Base-by-base conservation (phyloP, 2,329 filamentous ascomycete genomes). In the Pseudogymnoascus sp. region DNA sequence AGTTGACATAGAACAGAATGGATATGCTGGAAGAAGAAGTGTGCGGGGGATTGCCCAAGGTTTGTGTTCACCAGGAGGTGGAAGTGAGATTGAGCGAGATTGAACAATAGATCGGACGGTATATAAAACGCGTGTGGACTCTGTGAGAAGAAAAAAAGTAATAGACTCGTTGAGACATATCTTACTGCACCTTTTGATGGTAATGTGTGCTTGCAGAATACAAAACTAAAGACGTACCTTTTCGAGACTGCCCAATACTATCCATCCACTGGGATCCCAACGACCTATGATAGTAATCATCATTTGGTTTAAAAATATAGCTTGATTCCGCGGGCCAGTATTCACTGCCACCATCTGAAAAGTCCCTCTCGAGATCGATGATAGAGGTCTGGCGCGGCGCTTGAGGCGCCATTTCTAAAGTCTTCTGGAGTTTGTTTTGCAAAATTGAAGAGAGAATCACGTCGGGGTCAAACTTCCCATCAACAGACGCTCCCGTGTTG, bases 241-340 rank as follows among this genome's bases (percentile, higher is more conserved):
- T 34, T 18, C 16, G 49, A 56, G 49, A 56, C 28, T 34, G 28
- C n/a, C 49, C 49, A 34, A 18, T 56, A 31, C 28, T 56, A 12
- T 34, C 49, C 49, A 56, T 56, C 49, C 49, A 56, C 49, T 56
- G 49, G 49, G 16, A 56, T 8, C 28, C 49, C 28, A 56, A 7
- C 11, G 49, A 56, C 16, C 28, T 56, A 56, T 56, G 49, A 18
- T 56, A 56, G 49, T 34, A 56, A 56, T 56, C 28, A 56, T 56
- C 49, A 36, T 36, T 56, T 5, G 28, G 49, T 56, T 56, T 56
- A n/a, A 56, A 56, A 34, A 34, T 16, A 56, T 56, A 56, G 16
- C 28, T 12, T 34, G 49, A 18, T 9, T 21, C 49, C 11, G 12
- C n/a, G 16, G 49, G 49, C 49, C 49, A 56, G 49, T 34, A 56